Base-by-base conservation (phyloP, 805 yeast genomes). In the Zygosaccharomyces rouxii region DNA sequence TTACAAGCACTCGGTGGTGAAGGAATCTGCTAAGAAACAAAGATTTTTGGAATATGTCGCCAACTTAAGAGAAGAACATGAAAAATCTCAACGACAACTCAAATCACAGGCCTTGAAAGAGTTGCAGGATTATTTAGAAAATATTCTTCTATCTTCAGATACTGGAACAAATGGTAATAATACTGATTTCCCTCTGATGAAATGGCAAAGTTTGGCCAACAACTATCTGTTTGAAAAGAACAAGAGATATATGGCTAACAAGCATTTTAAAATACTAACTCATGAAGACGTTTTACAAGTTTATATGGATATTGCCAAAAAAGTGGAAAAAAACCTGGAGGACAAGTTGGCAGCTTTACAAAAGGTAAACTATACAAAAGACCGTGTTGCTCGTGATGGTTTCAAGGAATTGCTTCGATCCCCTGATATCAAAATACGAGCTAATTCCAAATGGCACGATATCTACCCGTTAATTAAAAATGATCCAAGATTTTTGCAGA, bases 331-430 rank as follows among this genome's bases (percentile, higher is more conserved):
- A 40, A 55, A 66, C 21, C 47, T 67, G 13, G 57, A 57, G 23
- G 38, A 47, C 1, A 52, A 55, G 19, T 58, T 69, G 5, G 33
- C 50, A 7, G 37, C 44, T 1, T 49, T 64, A 7, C 69, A 74
- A 44, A 65, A 68, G 42, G 50, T 52, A 35, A 83, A 80, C 54
- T 75, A 75, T 52, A 72, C 81, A 38, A 50, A 65, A 0, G 95
- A 88, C 60, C 69, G 94, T 46, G 73, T 69, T n/a, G 84, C 86
- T 1, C 70, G 97, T 37, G 81, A 77, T 50, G 73, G 67, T 1
- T 89, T 79, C 66, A 78, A 75, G 48, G 55, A 58, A 5, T 58
- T 83, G 16, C 59, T 89, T 13, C 39, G 44, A 10, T 39, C 48
- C 16, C 18, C 35, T 1, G 30, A 37, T 5, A 3, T 53, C n/a